A percentile compares a stretch with the other conserved stretches of the same genome.
phyloP scores from a whole-genome alignment of 441 rosid genomes.

The Euphorbia celastroides region DNA sequence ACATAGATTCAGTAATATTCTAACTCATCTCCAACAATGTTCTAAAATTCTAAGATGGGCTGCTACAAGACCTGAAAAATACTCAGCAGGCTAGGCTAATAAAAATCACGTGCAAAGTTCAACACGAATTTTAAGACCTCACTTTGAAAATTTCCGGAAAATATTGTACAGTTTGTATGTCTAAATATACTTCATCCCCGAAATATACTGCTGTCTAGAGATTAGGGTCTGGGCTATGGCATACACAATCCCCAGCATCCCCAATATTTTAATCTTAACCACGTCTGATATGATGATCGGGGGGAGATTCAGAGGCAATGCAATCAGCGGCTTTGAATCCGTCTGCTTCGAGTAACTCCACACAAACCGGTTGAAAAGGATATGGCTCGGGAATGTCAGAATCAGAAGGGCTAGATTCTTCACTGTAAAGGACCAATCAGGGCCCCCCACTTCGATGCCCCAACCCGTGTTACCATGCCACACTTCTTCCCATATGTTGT shows the following conservation, averaged over 20 bases:
- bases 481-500: constrained; percentile 76
- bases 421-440: constrained; percentile 88
- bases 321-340: constrained; percentile 58
- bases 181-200: constrained; percentile 93
- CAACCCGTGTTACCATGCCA: constrained; percentile 92
- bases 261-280: constrained; percentile 75
- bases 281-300: constrained; percentile 77
- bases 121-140: constrained; percentile 28
- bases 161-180: constrained; percentile 41
- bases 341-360: constrained; percentile 79
- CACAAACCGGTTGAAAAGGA: constrained; percentile 80
- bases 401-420: constrained; percentile 82
- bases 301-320: constrained; percentile 88
- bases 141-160: constrained; percentile 33
- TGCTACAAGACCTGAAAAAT: neutral
- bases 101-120: neutral
- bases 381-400: constrained; percentile 91
- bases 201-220: constrained; percentile 92
- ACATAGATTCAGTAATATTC: neutral
- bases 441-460: constrained; percentile 90
- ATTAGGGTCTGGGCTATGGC: constrained; percentile 71
- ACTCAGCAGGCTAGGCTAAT: neutral
- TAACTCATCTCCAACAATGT: neutral
- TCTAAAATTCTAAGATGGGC: neutral
- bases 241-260: constrained; percentile 76